phyloP scores from a whole-genome alignment of 2,329 filamentous ascomycete species.

The Intubia oerlemansii region DNA sequence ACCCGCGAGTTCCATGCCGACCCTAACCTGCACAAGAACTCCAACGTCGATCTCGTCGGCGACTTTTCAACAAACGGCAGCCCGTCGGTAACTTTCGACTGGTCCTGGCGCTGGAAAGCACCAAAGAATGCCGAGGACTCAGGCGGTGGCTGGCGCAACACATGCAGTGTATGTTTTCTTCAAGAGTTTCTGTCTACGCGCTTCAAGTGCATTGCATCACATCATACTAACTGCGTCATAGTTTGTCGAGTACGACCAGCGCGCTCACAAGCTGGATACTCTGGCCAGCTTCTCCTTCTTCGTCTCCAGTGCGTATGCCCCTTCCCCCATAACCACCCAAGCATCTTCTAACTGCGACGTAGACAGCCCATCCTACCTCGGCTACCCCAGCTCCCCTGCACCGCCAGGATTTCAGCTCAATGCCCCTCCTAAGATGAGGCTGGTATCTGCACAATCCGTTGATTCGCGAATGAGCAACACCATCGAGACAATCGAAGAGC shows the following conservation, averaged over 20 bases:
- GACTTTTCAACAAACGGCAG: constrained; percentile 73
- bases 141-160: constrained; percentile 85
- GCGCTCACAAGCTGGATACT: constrained; percentile 72
- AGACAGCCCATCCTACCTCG: too few species aligned
- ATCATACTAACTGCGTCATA: constrained; percentile 16
- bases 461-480: constrained; percentile 67
- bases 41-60: constrained; percentile 88
- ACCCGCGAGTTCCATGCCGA: constrained; percentile 93
- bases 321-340: too few species aligned
- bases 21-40: constrained; percentile 90
- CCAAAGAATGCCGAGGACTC: constrained; percentile 64
- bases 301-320: constrained; percentile 79
- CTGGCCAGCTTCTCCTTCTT: constrained; percentile 89
- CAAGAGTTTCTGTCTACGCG: background rate
- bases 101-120: constrained; percentile 93
- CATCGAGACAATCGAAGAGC: constrained; percentile 39
- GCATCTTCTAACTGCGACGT: too few species aligned
- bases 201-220: background rate
- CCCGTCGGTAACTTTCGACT: constrained; percentile 71
- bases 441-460: constrained; percentile 73
- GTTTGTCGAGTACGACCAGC: constrained; percentile 94
- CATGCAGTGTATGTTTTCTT: constrained; percentile 51
- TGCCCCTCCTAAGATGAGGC: constrained; percentile 54
- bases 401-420: too few species aligned
- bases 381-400: too few species aligned